These are phyloP conservation scores for Agrostemma githago DNA, from an alignment of 148 eudicot genomes.

Conservation along the genomic window DNA sequence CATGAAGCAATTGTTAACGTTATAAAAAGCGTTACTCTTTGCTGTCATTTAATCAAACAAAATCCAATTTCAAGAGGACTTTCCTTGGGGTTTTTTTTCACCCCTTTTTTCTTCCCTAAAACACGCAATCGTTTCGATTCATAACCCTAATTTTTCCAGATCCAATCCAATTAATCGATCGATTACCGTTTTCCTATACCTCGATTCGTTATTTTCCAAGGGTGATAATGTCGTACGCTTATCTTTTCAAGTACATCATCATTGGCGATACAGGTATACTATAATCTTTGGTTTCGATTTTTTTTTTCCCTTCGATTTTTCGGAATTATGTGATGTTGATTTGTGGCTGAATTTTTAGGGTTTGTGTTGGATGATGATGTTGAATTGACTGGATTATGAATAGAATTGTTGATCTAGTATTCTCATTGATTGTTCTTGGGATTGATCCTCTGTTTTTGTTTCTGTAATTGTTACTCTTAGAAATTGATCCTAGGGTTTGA, in stretches of 20 bases:
- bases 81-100: not conserved
- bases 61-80: not conserved
- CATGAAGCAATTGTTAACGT: too few species aligned
- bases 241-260: constrained; percentile 87
- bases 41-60: not conserved
- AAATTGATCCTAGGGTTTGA: not conserved
- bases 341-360: not conserved
- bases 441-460: not conserved
- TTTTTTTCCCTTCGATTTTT: not conserved
- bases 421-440: not conserved
- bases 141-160: not conserved
- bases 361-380: not conserved
- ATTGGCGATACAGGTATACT: constrained; percentile 77
- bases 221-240: constrained; percentile 67
- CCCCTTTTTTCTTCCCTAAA: not conserved
- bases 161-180: not conserved
- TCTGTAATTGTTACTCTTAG: not conserved
- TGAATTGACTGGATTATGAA: not conserved
- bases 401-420: not conserved
- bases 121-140: not conserved
- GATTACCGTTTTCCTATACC: not conserved
- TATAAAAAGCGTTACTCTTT: not conserved
- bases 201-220: not conserved
- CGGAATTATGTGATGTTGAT: not conserved
- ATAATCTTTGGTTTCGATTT: not conserved